phyloP scores from a whole-genome alignment of 2,329 filamentous ascomycete genomes.

The Mariannaea sp. region DNA sequence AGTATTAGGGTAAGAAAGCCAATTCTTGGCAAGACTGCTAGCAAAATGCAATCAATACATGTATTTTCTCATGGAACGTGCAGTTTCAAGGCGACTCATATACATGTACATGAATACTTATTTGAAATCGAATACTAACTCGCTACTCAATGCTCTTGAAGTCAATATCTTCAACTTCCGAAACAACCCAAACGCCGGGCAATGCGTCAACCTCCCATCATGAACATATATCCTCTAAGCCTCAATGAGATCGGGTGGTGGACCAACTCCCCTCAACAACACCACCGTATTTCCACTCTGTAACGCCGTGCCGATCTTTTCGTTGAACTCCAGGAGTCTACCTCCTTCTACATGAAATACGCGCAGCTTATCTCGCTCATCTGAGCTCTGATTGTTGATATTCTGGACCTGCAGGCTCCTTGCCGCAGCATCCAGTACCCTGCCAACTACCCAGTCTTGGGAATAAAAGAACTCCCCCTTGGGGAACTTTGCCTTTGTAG shows the following conservation, averaged over 20 bases:
- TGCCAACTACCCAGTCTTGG: constrained; percentile 86
- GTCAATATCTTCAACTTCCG: not conserved
- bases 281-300: constrained; percentile 90
- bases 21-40: no score
- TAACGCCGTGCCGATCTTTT: constrained; percentile 77
- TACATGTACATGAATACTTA: no score
- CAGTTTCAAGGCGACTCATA: no score
- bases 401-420: constrained; percentile 79
- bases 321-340: constrained; percentile 81
- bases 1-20: no score
- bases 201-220: constrained; percentile 17
- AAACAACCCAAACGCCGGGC: constrained; percentile 27
- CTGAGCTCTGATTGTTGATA: constrained; percentile 76
- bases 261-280: constrained; percentile 80
- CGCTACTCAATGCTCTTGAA: not conserved
- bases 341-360: constrained; percentile 95
- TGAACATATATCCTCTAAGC: constrained; percentile 19
- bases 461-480: constrained; percentile 81
- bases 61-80: no score
- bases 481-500: constrained; percentile 80
- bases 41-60: no score
- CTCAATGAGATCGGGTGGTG: constrained; percentile 75
- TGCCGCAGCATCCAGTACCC: constrained; percentile 79
- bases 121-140: not conserved
- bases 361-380: constrained; percentile 79